Conservation (phyloP, 305 asterid genomes). For the Plantago coronopus region DNA sequence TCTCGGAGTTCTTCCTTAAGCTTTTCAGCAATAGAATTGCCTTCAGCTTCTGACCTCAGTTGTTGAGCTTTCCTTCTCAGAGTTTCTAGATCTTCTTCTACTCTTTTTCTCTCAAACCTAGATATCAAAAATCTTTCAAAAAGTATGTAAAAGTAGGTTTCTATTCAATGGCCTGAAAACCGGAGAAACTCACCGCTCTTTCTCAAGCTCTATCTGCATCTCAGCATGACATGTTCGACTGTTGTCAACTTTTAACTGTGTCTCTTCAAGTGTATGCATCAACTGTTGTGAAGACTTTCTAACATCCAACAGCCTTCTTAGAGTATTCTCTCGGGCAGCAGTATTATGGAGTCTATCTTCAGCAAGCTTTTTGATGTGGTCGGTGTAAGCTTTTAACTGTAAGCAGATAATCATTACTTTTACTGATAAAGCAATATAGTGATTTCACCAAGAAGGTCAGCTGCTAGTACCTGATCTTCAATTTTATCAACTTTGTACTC, state of each 20-base stretch:
- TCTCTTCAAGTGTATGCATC: slow-evolving; percentile 57
- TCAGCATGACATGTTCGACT: slow-evolving; percentile 56
- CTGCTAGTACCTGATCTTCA: slow-evolving; percentile 73
- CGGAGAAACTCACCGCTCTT: slow-evolving; percentile 53
- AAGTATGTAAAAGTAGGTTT: slow-evolving; percentile 18
- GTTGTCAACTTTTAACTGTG: slow-evolving; percentile 61
- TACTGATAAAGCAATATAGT: slow-evolving; percentile 8
- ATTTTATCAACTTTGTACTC: slow-evolving; percentile 67
- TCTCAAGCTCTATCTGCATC: slow-evolving; percentile 83
- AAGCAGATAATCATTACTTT: slow-evolving; percentile 29
- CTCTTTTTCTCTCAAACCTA: slow-evolving; percentile 84
- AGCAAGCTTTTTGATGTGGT: slow-evolving; percentile 65
- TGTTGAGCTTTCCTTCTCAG: slow-evolving; percentile 58
- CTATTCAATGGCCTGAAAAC: neutral
- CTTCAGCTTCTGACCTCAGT: slow-evolving; percentile 53
- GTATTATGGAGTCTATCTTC: slow-evolving; percentile 59
- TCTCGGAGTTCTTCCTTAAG: slow-evolving; percentile 75
- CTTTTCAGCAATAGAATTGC: slow-evolving; percentile 61
- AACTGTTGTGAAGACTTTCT: slow-evolving; percentile 53
- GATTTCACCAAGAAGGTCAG: slow-evolving; percentile 17
- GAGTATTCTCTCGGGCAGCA: slow-evolving; percentile 53
- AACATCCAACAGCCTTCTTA: slow-evolving; percentile 52
- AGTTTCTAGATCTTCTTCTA: slow-evolving; percentile 76
- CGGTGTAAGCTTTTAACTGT: slow-evolving; percentile 75
- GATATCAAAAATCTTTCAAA: slow-evolving; percentile 4